Base-by-base conservation (phyloP, 2,329 filamentous ascomycete species). In the Grosmannia penicillata region DNA sequence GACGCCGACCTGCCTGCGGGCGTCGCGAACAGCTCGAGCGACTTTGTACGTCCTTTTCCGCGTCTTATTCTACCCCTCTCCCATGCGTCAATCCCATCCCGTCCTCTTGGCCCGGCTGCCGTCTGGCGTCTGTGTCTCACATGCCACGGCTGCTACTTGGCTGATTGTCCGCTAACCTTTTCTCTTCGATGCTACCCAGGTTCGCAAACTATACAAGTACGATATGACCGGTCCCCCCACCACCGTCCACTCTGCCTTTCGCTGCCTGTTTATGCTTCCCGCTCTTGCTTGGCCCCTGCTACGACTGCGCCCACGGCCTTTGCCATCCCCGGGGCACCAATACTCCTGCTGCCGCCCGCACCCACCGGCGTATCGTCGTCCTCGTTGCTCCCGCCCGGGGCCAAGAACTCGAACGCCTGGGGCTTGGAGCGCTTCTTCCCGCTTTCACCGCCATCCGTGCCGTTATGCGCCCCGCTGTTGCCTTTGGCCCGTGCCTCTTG, bases 171-270 rank as follows among this genome's bases (percentile, higher is more conserved):
- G 37, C 43, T 47, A 38, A 45, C 41, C 26, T 13, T 3, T 9
- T 14, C 10, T n/a, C 47, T 40, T 45, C 46, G 33, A 37, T 39
- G 29, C 15, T 34, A 21, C 27, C 29, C 50, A 95, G 87, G 87
- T 96, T 63, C 86, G 89, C 68, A 96, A 96, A 65, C 68, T 96
- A 48, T 96, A 95, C 72, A 93, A 94, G 89, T 96, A 78, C 31
- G 45, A 62, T 41, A 11, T 33, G 23, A 37, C 23, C 18, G 29
- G 8, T 22, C 25, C 25, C 34, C 30, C 37, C 43, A 34, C 35
- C 37, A 42, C 32, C 33, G 33, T 38, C 32, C 41, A 35, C 34
- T 38, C n/a, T 32, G 22, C 9, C 26, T 15, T 21, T 24, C 26
- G 8, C 5, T 15, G 3, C n/a, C 11, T 14, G 17, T 10, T 24